Base-by-base conservation (phyloP, 2,329 filamentous ascomycete genomes). In the Neoarthrinium moseri region DNA sequence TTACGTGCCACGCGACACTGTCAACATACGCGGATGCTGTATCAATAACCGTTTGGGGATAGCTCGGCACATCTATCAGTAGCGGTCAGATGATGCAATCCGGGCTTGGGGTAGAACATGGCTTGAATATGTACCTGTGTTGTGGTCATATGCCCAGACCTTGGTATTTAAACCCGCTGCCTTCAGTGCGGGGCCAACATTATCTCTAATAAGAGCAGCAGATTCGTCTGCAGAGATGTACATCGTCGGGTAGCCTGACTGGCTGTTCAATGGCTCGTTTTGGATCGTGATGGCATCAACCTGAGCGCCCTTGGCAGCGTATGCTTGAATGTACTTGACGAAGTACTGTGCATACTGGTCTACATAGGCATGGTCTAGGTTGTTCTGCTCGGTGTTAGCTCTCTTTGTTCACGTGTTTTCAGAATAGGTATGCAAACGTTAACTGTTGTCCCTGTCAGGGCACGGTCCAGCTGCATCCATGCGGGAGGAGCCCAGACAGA, bases 141-240 rank as follows among this genome's bases (percentile, higher is more conserved):
- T 74, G 73, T 62, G 56, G 43, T 71, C 68, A 37, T 66, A 70
- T 0, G 68, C 68, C 69, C 57, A 89, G 69, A 74, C 62, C 33
- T 62, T 51, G 3, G 68, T 71, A 49, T 62, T 54, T 22, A 75
- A 57, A 2, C 68, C 67, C 4, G 69, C 69, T 29, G 53, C 52
- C 45, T 54, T 54, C 18, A 73, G 56, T 4, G 68, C 66, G 2
- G 69, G 69, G 0, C 66, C 68, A 21, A 72, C 57, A 44, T 65
- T 61, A 39, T 72, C 53, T 26, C 59, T 61, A 39, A 69, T 71
- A 32, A 71, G 55, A 6, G 49, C 47, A 0, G 59, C 63, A 3
- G 67, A 65, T 54, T 72, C 66, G 36, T 68, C 64, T 5, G 60
- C 62, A 17, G 56, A 59, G 53, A 70, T 58, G 41, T 64, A 64